Conservation (phyloP, 139 green algal species). For the Edaphochlamys debaryana region DNA sequence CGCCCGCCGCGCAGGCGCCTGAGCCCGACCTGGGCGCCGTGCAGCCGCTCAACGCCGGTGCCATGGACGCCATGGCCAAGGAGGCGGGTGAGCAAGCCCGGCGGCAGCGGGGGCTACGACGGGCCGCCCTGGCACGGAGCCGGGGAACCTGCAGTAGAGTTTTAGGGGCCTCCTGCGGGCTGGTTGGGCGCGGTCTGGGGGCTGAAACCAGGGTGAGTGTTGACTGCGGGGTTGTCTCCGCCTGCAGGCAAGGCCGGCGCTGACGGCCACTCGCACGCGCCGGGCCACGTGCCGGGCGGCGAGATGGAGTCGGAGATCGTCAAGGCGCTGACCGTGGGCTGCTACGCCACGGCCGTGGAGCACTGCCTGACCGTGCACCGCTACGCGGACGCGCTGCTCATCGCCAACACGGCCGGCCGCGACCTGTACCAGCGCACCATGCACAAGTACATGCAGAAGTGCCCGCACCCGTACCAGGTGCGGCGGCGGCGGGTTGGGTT, state of each 20-base stretch:
- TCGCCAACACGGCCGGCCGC: slow-evolving; percentile 73
- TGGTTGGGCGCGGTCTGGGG: no score
- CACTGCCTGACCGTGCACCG: slow-evolving; percentile 84
- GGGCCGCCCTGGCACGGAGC: neutral
- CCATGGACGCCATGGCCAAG: slow-evolving; percentile 13
- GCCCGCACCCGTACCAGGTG: slow-evolving; percentile 79
- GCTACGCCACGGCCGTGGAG: slow-evolving; percentile 90
- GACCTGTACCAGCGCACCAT: slow-evolving; percentile 72
- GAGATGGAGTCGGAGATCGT: slow-evolving; percentile 86
- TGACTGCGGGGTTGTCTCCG: no score
- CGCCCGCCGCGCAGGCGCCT: no score
- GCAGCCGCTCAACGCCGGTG: slow-evolving; percentile 35
- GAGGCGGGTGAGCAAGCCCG: slow-evolving; percentile 35
- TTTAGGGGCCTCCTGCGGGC: no score
- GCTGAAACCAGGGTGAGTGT: no score
- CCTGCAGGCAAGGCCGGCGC: neutral
- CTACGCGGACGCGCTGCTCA: slow-evolving; percentile 94
- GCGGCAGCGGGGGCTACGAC: neutral
- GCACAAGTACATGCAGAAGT: slow-evolving; percentile 82
- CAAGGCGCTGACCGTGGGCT: slow-evolving; percentile 89
- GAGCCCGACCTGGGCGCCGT: slow-evolving; percentile 15
- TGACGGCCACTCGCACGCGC: slow-evolving; percentile 12
- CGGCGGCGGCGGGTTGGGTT: neutral
- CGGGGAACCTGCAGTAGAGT: no score
- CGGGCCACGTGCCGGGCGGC: slow-evolving; percentile 22